Conservation (phyloP, 768 basidiomycete genomes). For the Tylopilus subfusipes region DNA sequence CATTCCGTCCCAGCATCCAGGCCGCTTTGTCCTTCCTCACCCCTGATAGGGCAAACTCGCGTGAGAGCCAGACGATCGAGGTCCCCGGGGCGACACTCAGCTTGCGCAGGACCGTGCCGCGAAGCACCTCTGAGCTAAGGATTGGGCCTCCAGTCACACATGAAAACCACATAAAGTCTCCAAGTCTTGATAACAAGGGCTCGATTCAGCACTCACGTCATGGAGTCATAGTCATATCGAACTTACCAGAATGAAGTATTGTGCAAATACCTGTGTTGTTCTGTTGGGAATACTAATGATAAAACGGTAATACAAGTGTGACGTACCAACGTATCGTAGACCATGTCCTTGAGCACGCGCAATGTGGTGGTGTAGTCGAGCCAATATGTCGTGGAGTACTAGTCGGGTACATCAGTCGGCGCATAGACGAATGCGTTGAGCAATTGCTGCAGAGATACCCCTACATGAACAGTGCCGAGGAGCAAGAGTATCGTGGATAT, state of each 20-base stretch:
- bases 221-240: neutral
- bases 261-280: neutral
- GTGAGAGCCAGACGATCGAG: no score
- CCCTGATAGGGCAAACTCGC: no score
- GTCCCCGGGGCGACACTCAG: no score
- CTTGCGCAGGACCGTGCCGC: no score
- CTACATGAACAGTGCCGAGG: neutral
- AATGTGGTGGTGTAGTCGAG: neutral
- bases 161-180: constrained; percentile 2
- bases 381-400: constrained; percentile 4
- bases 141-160: no score
- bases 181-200: neutral
- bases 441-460: neutral
- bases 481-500: neutral
- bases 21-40: no score
- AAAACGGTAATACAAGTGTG: neutral
- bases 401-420: neutral
- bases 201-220: neutral
- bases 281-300: neutral
- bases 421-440: constrained; percentile 1
- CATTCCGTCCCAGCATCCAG: no score
- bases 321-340: neutral
- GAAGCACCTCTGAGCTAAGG: no score
- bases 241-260: neutral
- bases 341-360: neutral